These are phyloP conservation scores for Mycena capillaripes DNA, from an alignment of 768 basidiomycete species.

Conservation along the genomic window DNA sequence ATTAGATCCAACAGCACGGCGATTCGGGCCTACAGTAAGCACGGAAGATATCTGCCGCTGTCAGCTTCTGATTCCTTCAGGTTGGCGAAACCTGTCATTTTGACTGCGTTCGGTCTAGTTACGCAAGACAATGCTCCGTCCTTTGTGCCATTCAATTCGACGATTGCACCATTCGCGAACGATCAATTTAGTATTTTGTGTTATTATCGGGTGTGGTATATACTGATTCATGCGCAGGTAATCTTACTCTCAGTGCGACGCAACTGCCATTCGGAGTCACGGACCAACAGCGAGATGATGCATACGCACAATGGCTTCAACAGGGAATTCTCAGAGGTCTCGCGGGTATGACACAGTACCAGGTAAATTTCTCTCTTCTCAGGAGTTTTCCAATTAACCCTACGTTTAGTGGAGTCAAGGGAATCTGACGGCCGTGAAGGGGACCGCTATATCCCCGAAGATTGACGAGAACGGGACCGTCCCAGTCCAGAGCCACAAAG, in stretches of 20 bases:
- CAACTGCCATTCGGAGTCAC: constrained; percentile 67
- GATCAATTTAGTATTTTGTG: constrained; percentile 29
- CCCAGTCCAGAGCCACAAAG: constrained; percentile 52
- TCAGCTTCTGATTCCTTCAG: constrained; percentile 48
- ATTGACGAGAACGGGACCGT: constrained; percentile 50
- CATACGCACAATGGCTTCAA: constrained; percentile 69
- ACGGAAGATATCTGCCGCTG: constrained; percentile 14
- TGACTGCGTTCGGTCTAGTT: constrained; percentile 75
- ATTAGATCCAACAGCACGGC: constrained; percentile 70
- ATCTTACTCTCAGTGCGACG: constrained; percentile 26
- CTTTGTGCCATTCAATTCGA: constrained; percentile 76
- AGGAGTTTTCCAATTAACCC: constrained; percentile 36
- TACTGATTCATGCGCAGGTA: constrained; percentile 18
- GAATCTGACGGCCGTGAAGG: constrained; percentile 60
- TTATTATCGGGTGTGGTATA: neutral
- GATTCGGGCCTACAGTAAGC: constrained; percentile 59
- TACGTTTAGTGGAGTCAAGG: constrained; percentile 68
- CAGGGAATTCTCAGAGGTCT: constrained; percentile 53
- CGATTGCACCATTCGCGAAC: constrained; percentile 42
- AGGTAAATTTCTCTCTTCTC: constrained; percentile 45
- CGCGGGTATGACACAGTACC: constrained; percentile 63
- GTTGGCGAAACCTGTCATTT: constrained; percentile 65
- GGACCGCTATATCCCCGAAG: constrained; percentile 58
- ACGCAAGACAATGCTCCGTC: constrained; percentile 64
- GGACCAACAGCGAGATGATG: constrained; percentile 63